A percentile compares a stretch with the other conserved stretches of the same genome.
Evolutionary conservation across 2,329 filamentous ascomycete species (phyloP).

Genomic region (Fusarium compactum): DNA sequence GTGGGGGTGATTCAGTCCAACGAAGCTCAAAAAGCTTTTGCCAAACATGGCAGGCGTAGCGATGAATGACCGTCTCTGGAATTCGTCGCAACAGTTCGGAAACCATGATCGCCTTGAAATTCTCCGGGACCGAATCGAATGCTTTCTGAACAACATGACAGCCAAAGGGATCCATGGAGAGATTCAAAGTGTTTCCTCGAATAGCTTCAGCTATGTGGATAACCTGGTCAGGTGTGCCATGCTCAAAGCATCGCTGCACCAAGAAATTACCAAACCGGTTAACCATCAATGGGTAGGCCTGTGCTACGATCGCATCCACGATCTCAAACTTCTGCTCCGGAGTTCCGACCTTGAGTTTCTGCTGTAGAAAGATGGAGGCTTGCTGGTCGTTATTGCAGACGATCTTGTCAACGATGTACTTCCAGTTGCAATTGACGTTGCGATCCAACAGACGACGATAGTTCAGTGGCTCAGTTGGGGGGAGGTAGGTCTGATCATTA

Average conservation of each 20-base stretch:
- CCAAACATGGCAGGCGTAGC: constrained; percentile 99
- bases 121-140: constrained; percentile 96
- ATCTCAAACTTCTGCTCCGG: constrained; percentile 97
- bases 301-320: constrained; percentile 93
- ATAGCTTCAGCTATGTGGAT: constrained; percentile 95
- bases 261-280: constrained; percentile 99
- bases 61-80: constrained; percentile 96
- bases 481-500: constrained; percentile 81
- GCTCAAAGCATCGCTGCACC: constrained; percentile 98
- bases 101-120: constrained; percentile 99
- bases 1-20: constrained; percentile 93
- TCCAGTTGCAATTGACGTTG: constrained; percentile 98
- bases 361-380: constrained; percentile 97
- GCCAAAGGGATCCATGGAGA: constrained; percentile 98
- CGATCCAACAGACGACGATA: constrained; percentile 95
- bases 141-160: constrained; percentile 99
- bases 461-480: constrained; percentile 91
- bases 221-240: constrained; percentile 94
- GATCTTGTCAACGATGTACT: constrained; percentile 99
- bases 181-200: constrained; percentile 89
- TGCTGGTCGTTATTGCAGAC: constrained; percentile 99
- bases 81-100: constrained; percentile 95
- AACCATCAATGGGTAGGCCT: constrained; percentile 96
- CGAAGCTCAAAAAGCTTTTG: constrained; percentile 98
- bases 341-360: constrained; percentile 97